A percentile compares a stretch with the other conserved stretches of the same genome.
These are phyloP conservation scores for Leishmania braziliensis DNA, from an alignment of 208 protist species.

Conservation along the genomic window DNA sequence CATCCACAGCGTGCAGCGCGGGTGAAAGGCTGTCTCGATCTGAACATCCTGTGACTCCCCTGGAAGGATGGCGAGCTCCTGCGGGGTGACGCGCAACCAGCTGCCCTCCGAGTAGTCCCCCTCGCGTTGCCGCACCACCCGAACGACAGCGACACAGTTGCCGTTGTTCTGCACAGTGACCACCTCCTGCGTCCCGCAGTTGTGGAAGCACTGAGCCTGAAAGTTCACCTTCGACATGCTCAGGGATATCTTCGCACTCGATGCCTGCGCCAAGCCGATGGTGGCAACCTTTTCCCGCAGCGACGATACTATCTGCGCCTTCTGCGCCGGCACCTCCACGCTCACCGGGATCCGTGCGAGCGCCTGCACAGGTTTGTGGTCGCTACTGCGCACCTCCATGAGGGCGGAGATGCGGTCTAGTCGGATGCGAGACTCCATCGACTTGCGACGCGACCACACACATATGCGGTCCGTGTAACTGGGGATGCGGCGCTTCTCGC, in stretches of 20 bases:
- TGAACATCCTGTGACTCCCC: conserved; percentile 63
- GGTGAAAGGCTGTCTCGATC: conserved; percentile 65
- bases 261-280: conserved; percentile 51
- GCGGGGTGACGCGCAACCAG: conserved; percentile 77
- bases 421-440: conserved; percentile 40
- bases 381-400: conserved; percentile 66
- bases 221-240: conserved; percentile 54
- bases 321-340: conserved; percentile 59
- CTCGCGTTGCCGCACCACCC: conserved; percentile 55
- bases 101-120: conserved; percentile 49
- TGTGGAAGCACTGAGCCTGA: conserved; percentile 62
- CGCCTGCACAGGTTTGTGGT: conserved; percentile 88
- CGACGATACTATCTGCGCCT: conserved; percentile 49
- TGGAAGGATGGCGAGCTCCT: conserved; percentile 65
- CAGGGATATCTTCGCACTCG: conserved; percentile 50
- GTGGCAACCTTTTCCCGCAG: conserved; percentile 47
- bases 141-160: conserved; percentile 67
- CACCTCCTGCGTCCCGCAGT: conserved; percentile 36
- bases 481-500: conserved; percentile 90
- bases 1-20: conserved; percentile 67
- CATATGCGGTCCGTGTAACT: conserved; percentile 91
- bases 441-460: conserved; percentile 54
- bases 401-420: conserved; percentile 50
- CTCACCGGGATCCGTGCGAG: conserved; percentile 60
- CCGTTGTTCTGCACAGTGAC: conserved; percentile 72